Evolutionary conservation across 345 rosid species (phyloP), one percentile per base, ranked within the genome.

Genomic region (Eucalyptus caleyi): DNA sequence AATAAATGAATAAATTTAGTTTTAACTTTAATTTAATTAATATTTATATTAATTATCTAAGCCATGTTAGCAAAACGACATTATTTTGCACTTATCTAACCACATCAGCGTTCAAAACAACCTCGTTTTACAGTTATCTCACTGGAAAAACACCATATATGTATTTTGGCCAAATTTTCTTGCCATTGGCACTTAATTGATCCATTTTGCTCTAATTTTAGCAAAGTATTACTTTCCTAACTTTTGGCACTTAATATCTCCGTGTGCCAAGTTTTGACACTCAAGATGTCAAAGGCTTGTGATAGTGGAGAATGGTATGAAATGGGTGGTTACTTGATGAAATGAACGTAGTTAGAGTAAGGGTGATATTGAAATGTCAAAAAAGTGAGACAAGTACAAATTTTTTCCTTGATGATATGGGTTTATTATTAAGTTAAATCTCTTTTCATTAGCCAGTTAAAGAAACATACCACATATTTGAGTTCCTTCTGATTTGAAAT

Each of bases 71-170:
- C 26, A 53, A 21, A 53, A 53, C 0, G 0, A 18, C 4, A 53
- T 53, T 0, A 1, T 19, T 53, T 53, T 53, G 24, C 24, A 53
- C 59, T 53, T 53, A 1, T 53, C 24, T 53, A 53, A 53, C 2
- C 24, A 53, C 5, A 0, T 53, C 2, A 3, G 2, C 2, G 0
- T 53, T 0, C 24, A 53, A 53, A 53, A 53, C 11, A 5, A 19
- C 1, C 0, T 53, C 24, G 0, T 0, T 53, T 53, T 53, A 53
- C 26, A 8, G 1, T 53, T 53, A 26, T 2, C 26, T 53, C 2
- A 8, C 26, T 0, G 0, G 5, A 53, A 53, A 53, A 53, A 21
- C 26, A 53, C 11, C 26, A 53, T 53, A 19, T 53, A 8, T 53
- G 5, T 53, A 8, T 53, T 53, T 53, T 53, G 2, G 26, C 2